Conservation (phyloP, 2,329 filamentous ascomycete genomes). For the Amylocarpus encephaloides region DNA sequence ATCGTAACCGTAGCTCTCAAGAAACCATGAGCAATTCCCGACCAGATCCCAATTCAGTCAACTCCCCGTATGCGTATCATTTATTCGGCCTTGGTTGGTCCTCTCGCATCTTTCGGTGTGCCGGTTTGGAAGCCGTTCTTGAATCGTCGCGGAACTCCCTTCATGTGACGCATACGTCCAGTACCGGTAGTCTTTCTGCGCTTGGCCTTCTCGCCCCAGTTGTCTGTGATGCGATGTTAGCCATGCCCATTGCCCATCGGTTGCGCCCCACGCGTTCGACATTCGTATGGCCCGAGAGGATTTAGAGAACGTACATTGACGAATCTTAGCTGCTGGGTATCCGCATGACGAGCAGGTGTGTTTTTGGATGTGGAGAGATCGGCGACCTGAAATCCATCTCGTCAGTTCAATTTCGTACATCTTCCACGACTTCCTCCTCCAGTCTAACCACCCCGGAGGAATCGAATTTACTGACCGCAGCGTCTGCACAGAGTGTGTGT, state of each 20-base stretch:
- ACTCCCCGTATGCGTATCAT: constrained; percentile 31
- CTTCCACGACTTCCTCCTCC: background rate
- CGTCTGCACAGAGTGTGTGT: constrained; percentile 33
- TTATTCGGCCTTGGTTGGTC: constrained; percentile 41
- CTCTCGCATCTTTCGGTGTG: constrained; percentile 75
- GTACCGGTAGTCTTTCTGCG: constrained; percentile 98
- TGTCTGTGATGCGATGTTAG: constrained; percentile 72
- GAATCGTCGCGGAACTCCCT: constrained; percentile 86
- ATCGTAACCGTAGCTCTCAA: constrained; percentile 26
- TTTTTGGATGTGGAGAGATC: constrained; percentile 99
- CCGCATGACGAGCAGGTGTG: constrained; percentile 92
- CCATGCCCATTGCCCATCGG: constrained; percentile 66
- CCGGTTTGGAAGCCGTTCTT: constrained; percentile 97
- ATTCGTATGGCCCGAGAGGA: constrained; percentile 3
- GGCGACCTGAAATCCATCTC: constrained; percentile 59
- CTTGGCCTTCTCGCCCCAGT: constrained; percentile 99
- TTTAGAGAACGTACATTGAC: constrained; percentile 78
- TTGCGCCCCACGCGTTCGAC: constrained; percentile 51
- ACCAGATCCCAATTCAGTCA: constrained; percentile 32
- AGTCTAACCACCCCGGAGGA: constrained; percentile 23
- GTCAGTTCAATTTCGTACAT: constrained; percentile 20
- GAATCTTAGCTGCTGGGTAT: constrained; percentile 94
- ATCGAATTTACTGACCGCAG: constrained; percentile 30
- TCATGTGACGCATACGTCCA: constrained; percentile 93
- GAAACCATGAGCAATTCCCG: constrained; percentile 28